Conservation (phyloP, 306 rosid genomes). For the Malus asiatica region DNA sequence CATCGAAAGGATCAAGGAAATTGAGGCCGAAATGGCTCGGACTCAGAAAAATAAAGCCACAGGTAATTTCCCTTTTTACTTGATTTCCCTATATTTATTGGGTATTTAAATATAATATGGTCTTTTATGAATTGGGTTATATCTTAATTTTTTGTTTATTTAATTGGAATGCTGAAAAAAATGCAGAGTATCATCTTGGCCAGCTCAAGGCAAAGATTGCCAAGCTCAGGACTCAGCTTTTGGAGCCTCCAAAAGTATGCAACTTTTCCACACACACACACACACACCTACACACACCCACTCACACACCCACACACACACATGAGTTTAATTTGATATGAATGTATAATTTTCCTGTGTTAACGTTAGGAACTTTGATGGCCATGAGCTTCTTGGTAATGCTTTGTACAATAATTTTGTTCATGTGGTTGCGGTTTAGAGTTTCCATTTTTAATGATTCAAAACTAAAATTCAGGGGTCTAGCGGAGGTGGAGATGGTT, state of each 20-base stretch:
- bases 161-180: not conserved
- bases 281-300: too few species aligned
- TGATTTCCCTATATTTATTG: not conserved
- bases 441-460: slow-evolving; percentile 2
- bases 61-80: slow-evolving; percentile 25
- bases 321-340: not conserved
- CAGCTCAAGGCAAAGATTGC: slow-evolving; percentile 99
- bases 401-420: not conserved
- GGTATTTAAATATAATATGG: not conserved
- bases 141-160: not conserved
- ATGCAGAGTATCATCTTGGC: slow-evolving; percentile 95
- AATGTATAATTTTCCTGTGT: not conserved
- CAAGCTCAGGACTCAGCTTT: slow-evolving; percentile 82
- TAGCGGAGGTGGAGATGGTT: slow-evolving; percentile 98
- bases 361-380: not conserved
- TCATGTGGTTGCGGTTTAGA: not conserved
- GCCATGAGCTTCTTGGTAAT: not conserved
- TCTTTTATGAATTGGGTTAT: not conserved
- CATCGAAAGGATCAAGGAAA: slow-evolving; percentile 89
- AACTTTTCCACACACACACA: not conserved
- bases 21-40: slow-evolving; percentile 99
- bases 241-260: slow-evolving; percentile 95
- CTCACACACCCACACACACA: too few species aligned
- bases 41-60: slow-evolving; percentile 99
- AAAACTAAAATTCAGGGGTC: slow-evolving; percentile 59